phyloP scores from a whole-genome alignment of 768 basidiomycete species.

The Amanita pallidorosea region DNA sequence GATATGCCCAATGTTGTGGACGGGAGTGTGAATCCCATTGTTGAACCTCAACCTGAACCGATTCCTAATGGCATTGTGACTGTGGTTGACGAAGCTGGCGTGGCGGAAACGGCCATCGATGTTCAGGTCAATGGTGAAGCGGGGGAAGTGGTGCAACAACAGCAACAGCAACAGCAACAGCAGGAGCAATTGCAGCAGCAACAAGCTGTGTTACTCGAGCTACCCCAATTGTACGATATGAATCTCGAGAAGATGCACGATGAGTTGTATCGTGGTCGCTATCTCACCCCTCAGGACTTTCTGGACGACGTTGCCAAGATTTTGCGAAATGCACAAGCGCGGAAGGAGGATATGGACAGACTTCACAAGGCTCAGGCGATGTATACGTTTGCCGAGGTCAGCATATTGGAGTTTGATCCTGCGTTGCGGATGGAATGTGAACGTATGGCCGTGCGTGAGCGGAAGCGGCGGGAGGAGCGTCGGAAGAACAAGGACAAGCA shows the following conservation, averaged over 20 bases:
- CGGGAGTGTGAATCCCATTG: slow-evolving; percentile 7
- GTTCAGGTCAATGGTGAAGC: slow-evolving; percentile 29
- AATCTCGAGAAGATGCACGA: slow-evolving; percentile 88
- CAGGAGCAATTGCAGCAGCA: slow-evolving; percentile 13
- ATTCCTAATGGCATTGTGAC: slow-evolving; percentile 32
- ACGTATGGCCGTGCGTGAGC: slow-evolving; percentile 72
- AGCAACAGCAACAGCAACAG: slow-evolving; percentile 28
- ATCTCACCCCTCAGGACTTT: slow-evolving; percentile 83
- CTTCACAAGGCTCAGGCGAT: slow-evolving; percentile 80
- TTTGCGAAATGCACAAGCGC: slow-evolving; percentile 59
- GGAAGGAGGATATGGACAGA: slow-evolving; percentile 62
- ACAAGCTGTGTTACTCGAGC: slow-evolving; percentile 1
- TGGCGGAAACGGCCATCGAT: slow-evolving; percentile 19
- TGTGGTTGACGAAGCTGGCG: slow-evolving; percentile 26
- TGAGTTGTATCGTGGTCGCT: slow-evolving; percentile 74
- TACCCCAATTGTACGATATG: slow-evolving; percentile 64
- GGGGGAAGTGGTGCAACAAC: slow-evolving; percentile 15
- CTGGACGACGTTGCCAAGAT: slow-evolving; percentile 75
- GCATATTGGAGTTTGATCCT: slow-evolving; percentile 78
- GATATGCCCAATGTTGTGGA: background rate
- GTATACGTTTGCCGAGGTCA: slow-evolving; percentile 77
- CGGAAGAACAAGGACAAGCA: slow-evolving; percentile 21
- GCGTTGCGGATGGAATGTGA: slow-evolving; percentile 76
- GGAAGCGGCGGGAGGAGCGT: slow-evolving; percentile 49
- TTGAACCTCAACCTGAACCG: background rate